A percentile compares a stretch with the other conserved stretches of the same genome.
Conservation (phyloP, 257 asterid genomes). For the Solanum appendiculatum region DNA sequence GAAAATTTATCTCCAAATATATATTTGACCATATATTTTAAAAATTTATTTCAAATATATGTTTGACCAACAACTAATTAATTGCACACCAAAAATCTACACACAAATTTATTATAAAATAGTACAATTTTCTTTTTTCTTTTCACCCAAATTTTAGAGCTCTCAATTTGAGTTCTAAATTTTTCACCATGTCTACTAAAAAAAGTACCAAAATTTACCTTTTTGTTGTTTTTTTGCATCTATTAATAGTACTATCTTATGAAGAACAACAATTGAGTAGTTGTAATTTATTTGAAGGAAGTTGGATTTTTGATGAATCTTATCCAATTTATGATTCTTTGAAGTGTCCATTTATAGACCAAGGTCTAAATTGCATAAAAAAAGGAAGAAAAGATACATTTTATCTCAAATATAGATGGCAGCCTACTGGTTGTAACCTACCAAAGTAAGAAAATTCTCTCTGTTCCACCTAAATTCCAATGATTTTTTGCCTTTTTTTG, state of each 20-base stretch:
- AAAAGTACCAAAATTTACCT: not conserved
- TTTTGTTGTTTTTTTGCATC: not conserved
- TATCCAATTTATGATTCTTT: slow-evolving; percentile 42
- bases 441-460: not conserved
- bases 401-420: slow-evolving; percentile 50
- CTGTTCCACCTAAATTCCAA: not conserved
- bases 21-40: too few species aligned
- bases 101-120: not conserved
- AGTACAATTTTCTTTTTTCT: not conserved
- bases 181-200: not conserved
- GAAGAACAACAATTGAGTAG: not conserved
- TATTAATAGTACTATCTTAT: not conserved
- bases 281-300: slow-evolving; percentile 48
- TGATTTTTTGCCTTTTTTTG: not conserved
- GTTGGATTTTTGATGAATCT: slow-evolving; percentile 50
- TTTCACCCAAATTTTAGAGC: not conserved
- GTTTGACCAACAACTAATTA: not conserved
- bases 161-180: not conserved
- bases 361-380: slow-evolving; percentile 47
- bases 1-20: too few species aligned
- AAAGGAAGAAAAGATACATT: slow-evolving; percentile 41
- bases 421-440: slow-evolving; percentile 40
- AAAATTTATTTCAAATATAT: too few species aligned
- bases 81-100: not conserved
- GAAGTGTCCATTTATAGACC: slow-evolving; percentile 44